Base-by-base conservation (phyloP, 345 rosid genomes). In the Linum trigynum region DNA sequence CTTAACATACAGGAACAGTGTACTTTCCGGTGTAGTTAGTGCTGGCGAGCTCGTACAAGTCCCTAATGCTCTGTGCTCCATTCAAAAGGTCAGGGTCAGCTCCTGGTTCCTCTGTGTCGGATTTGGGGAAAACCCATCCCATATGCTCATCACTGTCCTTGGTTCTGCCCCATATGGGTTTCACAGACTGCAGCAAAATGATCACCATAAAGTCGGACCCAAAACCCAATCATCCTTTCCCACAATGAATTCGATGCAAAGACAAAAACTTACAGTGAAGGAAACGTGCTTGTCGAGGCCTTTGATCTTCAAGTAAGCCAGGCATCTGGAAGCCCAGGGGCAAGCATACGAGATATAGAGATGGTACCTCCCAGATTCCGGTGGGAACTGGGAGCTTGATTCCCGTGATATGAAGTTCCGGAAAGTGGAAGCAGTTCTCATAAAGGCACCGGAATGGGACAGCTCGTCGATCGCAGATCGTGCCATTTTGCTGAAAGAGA, bases 251-350 rank as follows among this genome's bases (percentile, higher is more conserved):
- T 23, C 41, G 3, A 48, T 9, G 53, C 11, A 48, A 15, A 58
- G 50, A 8, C 4, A 12, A 14, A n/a, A 39, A 58, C 64, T 58
- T 65, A 84, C 98, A 79, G 94, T 83, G 78, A 87, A 87, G 74
- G 79, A 64, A 72, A 92, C 89, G 70, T 84, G 87, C 57, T 82
- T 77, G 38, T 84, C 88, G 56, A 92, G 97, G 59, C 97, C 97
- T 76, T 89, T 92, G 71, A 89, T 69, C 83, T 84, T 87, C 74
- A 92, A 74, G 79, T 75, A 89, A 15, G 97, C 82, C 65, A 91
- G 84, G 65, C 96, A 88, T 70, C 98, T 80, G 36, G 87, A 86
- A 55, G 96, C 98, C 98, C 98, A 88, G 8, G 98, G 98, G 70
- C 98, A 91, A 66, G 98, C 98, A 80, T 91, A 89, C 2, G 96